A percentile compares a stretch with the other conserved stretches of the same genome.
These are phyloP conservation scores for Mucor circinelloides DNA, from an alignment of 371 early-diverging fungal species.

Conservation along the genomic window DNA sequence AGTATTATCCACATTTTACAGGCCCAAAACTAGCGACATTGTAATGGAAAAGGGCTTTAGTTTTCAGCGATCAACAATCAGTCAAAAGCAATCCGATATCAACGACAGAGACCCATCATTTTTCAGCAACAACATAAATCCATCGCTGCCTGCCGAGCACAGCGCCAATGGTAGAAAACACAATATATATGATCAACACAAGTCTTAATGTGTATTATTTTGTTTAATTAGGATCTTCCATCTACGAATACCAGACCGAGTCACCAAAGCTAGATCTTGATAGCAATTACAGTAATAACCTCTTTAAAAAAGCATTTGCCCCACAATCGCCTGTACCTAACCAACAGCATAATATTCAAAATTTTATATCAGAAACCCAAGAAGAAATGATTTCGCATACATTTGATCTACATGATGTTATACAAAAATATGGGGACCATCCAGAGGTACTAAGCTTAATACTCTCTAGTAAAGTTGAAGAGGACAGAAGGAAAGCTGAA, in stretches of 20 bases:
- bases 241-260: neutral
- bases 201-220: neutral
- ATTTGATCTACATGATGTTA: slow-evolving; percentile 36
- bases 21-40: neutral
- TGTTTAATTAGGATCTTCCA: neutral
- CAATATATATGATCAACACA: neutral
- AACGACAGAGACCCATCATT: neutral
- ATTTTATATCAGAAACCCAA: neutral
- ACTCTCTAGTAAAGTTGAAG: slow-evolving; percentile 51
- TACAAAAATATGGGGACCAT: slow-evolving; percentile 37
- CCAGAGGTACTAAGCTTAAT: slow-evolving; percentile 52
- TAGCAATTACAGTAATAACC: neutral
- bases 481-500: slow-evolving; percentile 51
- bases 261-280: neutral
- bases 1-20: neutral
- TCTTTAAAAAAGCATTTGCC: neutral
- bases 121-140: neutral
- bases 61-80: neutral
- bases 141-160: neutral
- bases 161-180: neutral
- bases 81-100: neutral
- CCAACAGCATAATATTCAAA: neutral
- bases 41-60: neutral
- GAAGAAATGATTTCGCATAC: neutral
- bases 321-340: neutral